Base-by-base conservation (phyloP, 148 eudicot species). In the Vaccinium corymbosum region DNA sequence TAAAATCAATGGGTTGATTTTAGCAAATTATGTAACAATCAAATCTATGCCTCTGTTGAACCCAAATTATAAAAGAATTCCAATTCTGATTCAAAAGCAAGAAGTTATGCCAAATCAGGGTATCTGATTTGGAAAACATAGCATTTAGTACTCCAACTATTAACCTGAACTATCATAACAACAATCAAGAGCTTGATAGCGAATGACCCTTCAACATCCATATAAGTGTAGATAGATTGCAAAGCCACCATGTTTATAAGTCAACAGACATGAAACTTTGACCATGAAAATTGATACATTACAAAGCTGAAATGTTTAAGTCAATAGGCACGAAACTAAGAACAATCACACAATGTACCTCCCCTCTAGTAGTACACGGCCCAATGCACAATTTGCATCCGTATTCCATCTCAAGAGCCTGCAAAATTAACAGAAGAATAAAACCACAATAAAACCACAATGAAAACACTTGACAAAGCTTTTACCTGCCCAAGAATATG, bases 301-400 rank as follows among this genome's bases (percentile, higher is more conserved):
- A 74, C n/a, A 17, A 17, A n/a, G 51, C 29, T 76, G 55, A 50
- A 49, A 49, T 11, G 12, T 49, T n/a, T n/a, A 20, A 49, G 79
- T 49, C 14, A 49, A 10, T 76, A 57, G 16, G 48, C 16, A 55
- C 19, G 51, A 17, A n/a, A 78, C 27, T 35, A 2, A 70, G 49
- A 61, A 84, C 62, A 48, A 78, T 20, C 14, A 74, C 8, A 85
- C 61, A 81, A 75, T 49, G 59, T 86, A 97, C 99, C 97, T 97
- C 99, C 15, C 99, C 99, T 70, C 98, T 94, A n/a, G 98, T 97
- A 61, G 98, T 97, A 73, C 99, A 97, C 0, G 99, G 98, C 35
- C 99, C 99, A 83, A 97, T 97, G 86, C 99, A 97, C 84, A 97
- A 83, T 83, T 89, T 91, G 90, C 99, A 97, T 25, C 99, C 99